These are phyloP conservation scores for Acanthamoeba lugdunensis DNA, from an alignment of 208 protist species.

Conservation along the genomic window DNA sequence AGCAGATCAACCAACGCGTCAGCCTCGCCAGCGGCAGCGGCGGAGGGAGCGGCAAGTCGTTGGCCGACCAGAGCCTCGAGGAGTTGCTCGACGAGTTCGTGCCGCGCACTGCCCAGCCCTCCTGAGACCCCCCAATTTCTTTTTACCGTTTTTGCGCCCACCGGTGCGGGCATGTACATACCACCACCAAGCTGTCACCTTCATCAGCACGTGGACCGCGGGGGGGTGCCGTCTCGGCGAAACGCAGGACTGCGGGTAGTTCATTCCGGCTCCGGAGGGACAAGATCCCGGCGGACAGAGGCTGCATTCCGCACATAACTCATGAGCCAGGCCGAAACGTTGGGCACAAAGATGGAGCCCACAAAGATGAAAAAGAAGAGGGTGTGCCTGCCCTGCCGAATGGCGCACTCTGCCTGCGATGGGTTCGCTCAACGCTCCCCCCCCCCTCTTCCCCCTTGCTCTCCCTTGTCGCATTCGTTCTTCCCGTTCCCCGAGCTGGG, in stretches of 20 bases:
- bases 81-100: conserved; percentile 30
- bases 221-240: no score
- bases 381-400: background rate
- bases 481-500: background rate
- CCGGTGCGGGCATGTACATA: background rate
- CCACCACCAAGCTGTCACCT: no score
- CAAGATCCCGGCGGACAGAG: no score
- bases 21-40: background rate
- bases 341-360: no score
- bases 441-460: background rate
- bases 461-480: background rate
- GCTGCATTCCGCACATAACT: no score
- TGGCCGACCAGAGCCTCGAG: background rate
- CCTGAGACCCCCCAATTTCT: background rate
- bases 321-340: no score
- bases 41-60: background rate
- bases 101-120: background rate
- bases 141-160: background rate
- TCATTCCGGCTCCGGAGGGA: no score
- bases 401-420: conserved; percentile 17
- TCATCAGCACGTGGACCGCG: no score
- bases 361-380: conserved; percentile 6
- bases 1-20: background rate
- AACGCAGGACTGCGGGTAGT: no score
- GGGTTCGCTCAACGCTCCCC: background rate